Evolutionary conservation across 1,139 yeast species (phyloP), one percentile per base, ranked within the genome.

Genomic region (Wickerhamiella infanticola): DNA sequence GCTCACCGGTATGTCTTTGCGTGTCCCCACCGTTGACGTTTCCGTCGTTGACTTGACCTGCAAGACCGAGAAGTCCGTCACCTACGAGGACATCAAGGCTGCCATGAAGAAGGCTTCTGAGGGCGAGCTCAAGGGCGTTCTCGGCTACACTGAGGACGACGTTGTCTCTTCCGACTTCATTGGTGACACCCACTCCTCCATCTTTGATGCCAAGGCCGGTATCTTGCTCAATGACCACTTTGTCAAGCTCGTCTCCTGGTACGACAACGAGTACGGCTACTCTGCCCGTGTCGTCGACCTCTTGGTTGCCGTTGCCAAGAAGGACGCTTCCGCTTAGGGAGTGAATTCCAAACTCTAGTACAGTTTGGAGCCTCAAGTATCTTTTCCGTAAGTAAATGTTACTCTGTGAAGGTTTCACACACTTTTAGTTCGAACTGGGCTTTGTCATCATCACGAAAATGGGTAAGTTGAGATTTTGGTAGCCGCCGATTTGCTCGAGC

Each of bases 261-360:
- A 81, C 77, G 94, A 82, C 68, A 81, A 81, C 72, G 94, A 82
- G 73, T 82, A 66, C 74, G 94, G 94, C 66, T 82, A 82, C 84
- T 81, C 90, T 62, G 79, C 85, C 73, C 82, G 94, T 75, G 93
- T 81, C 55, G 88, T 81, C 57, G 93, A 81, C 75, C 76, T 81
- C 65, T 72, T 81, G 64, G 75, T 78, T 68, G 78, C 73, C 75
- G 77, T 79, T 63, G 84, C 88, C 61, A 71, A 72, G 64, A 53
- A 54, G 57, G 63, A 59, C 54, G 61, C 47, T 31, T 46, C 48
- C 38, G 50, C 50, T 37, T 49, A 51, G 45, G 40, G 43, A 37
- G 37, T 44, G 33, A 24, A 29, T 29, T 29, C 33, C 33, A 29
- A 29, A 29, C 33, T 29, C 33, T 29, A 29, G 33, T 29, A 29